Conservation (phyloP, 768 basidiomycete genomes). For the Collybia nuda region DNA sequence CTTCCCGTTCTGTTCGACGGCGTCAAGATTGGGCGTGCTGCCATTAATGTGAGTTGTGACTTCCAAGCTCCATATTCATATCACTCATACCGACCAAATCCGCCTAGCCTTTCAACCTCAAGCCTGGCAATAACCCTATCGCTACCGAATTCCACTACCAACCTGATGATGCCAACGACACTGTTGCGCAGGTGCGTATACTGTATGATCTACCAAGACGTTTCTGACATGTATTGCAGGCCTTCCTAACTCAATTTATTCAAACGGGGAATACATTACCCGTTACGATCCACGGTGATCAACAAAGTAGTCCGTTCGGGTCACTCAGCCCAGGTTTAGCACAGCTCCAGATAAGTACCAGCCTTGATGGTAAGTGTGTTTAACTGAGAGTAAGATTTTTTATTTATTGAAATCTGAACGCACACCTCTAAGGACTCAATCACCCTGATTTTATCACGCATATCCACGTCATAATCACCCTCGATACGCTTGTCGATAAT, state of each 20-base stretch:
- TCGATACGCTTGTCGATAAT: slow-evolving; percentile 48
- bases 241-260: slow-evolving; percentile 61
- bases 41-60: slow-evolving; percentile 45
- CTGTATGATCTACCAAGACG: neutral
- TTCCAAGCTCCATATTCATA: neutral
- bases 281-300: slow-evolving; percentile 60
- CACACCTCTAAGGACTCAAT: slow-evolving; percentile 41
- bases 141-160: slow-evolving; percentile 66
- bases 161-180: slow-evolving; percentile 65
- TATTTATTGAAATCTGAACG: too few species aligned
- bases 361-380: slow-evolving; percentile 40
- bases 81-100: slow-evolving; percentile 1
- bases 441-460: slow-evolving; percentile 58
- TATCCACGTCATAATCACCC: slow-evolving; percentile 51
- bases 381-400: neutral
- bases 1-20: slow-evolving; percentile 60
- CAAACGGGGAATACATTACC: slow-evolving; percentile 47
- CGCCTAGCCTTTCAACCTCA: slow-evolving; percentile 50
- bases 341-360: slow-evolving; percentile 48
- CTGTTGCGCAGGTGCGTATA: slow-evolving; percentile 48
- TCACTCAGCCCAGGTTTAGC: slow-evolving; percentile 58
- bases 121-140: slow-evolving; percentile 55
- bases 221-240: slow-evolving; percentile 22
- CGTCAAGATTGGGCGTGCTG: slow-evolving; percentile 57
- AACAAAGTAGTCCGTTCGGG: slow-evolving; percentile 56